These are phyloP conservation scores for Alternaria hordeiaustralica DNA, from an alignment of 2,329 filamentous ascomycete species.

Conservation along the genomic window DNA sequence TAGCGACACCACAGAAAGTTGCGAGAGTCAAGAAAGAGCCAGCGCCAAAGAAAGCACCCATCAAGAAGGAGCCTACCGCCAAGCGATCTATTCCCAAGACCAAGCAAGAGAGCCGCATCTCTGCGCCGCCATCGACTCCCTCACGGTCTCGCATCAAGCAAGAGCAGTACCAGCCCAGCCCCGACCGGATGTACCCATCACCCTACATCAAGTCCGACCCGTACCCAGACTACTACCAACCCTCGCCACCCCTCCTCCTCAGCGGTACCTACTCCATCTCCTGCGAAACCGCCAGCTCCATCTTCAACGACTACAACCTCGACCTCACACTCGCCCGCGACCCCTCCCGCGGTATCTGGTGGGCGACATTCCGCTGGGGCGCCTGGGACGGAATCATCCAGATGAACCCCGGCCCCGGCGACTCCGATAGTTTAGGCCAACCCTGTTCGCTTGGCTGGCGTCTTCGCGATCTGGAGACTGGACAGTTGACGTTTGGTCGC, in stretches of 20 bases:
- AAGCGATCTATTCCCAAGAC: not conserved
- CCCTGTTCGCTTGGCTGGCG: slow-evolving; percentile 38
- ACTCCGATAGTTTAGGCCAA: slow-evolving; percentile 10
- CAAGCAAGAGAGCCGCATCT: not conserved
- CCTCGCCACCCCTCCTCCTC: slow-evolving; percentile 30
- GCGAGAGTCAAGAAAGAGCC: slow-evolving; percentile 8
- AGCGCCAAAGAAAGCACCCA: not conserved
- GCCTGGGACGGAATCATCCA: slow-evolving; percentile 53
- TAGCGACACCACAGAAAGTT: slow-evolving; percentile 6
- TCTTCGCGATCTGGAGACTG: slow-evolving; percentile 32
- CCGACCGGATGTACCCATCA: not conserved
- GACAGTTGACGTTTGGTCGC: slow-evolving; percentile 38
- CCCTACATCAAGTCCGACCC: slow-evolving; percentile 9
- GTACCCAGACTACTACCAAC: not conserved
- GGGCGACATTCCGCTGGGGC: slow-evolving; percentile 57
- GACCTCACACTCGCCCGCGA: slow-evolving; percentile 44
- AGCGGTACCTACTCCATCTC: slow-evolving; percentile 56
- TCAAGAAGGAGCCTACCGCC: not conserved
- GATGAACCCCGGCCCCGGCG: slow-evolving; percentile 34
- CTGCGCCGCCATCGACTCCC: slow-evolving; percentile 2
- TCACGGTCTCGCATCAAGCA: slow-evolving; percentile 14
- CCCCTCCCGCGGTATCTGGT: slow-evolving; percentile 47
- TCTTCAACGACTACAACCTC: slow-evolving; percentile 36
- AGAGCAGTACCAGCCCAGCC: not conserved
- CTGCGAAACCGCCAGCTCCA: slow-evolving; percentile 27